Base-by-base conservation (phyloP, 352 stramenopile genomes). In the Globisporangium splendens region DNA sequence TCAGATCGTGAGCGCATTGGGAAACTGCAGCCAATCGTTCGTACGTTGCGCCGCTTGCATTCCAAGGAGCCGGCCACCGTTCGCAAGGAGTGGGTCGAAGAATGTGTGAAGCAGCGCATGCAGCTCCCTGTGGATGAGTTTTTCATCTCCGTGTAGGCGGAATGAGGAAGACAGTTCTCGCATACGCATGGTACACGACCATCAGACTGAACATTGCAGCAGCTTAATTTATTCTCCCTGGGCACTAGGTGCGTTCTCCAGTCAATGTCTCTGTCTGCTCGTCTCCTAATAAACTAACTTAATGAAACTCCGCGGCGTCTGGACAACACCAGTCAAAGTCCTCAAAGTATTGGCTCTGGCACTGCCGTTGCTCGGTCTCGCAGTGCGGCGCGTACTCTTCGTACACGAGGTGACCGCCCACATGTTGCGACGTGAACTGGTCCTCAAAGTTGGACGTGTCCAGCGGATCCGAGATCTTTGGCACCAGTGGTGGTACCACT, bases 251-350 rank as follows among this genome's bases (percentile, higher is more conserved):
- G 6, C 18, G 20, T 31, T 20, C 41, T 46, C 33, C 28, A 17
- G 38, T 20, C 17, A 44, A 43, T 8, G 41, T 55, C 39, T 21
- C 28, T 39, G 33, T 15, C 24, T 53, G 58, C 17, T 20, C 5
- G 3, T 46, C 13, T 7, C 44, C 24, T 41, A 24, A 28, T 46
- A 17, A 22, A 24, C 39, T 53, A 22, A 33, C 35, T 18, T 52
- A 68, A 35, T 66, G 53, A 43, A 86, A 79, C 38, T 84, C 66
- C 46, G 67, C 79, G 47, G 70, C 66, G 31, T 84, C 62, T 4
- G 78, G 63, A 43, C 82, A 65, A 42, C 82, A 89, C 79, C 82
- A 91, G 65, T 91, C 77, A 69, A 91, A 91, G 59, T 88, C 79
- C 17, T 77, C 77, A 53, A 91, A 91, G 54, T 74, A 71, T 12